phyloP scores from a whole-genome alignment of 352 stramenopile species.

The Pythium volutum region DNA sequence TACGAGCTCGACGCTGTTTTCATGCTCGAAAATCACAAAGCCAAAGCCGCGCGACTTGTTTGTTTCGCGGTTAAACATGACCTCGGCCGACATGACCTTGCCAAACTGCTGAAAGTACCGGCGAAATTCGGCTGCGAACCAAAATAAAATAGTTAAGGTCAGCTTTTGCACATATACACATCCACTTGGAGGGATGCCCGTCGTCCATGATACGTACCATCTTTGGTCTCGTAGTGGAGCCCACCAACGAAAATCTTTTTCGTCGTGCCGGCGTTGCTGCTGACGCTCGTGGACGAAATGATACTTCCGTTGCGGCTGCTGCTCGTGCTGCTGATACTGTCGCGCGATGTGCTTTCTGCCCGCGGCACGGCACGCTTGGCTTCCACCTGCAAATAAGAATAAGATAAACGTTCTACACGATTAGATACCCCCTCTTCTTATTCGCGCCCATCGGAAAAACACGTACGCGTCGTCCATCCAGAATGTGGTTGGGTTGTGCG shows the following conservation, averaged over 20 bases:
- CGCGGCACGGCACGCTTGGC: conserved; percentile 90
- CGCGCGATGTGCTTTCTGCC: conserved; percentile 72
- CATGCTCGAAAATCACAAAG: conserved; percentile 92
- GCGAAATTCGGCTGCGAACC: conserved; percentile 76
- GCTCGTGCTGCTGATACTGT: conserved; percentile 45
- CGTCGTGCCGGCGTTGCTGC: conserved; percentile 64
- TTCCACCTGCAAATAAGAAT: conserved; percentile 60
- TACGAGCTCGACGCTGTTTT: conserved; percentile 83
- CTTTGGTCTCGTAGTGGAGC: conserved; percentile 92
- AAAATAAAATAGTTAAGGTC: not conserved
- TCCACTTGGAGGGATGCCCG: no score
- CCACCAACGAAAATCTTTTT: conserved; percentile 93
- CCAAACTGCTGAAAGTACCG: conserved; percentile 93
- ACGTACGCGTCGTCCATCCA: conserved; percentile 87
- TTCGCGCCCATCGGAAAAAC: not conserved
- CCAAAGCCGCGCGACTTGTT: conserved; percentile 94
- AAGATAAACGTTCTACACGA: not conserved
- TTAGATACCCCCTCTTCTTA: not conserved
- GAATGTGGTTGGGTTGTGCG: conserved; percentile 85
- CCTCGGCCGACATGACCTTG: conserved; percentile 91
- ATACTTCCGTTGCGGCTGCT: conserved; percentile 52
- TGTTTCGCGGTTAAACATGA: conserved; percentile 95
- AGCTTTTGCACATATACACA: no score
- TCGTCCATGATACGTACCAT: conserved; percentile 55
- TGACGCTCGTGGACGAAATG: conserved; percentile 53